A percentile compares a stretch with the other conserved stretches of the same genome.
These are phyloP conservation scores for Anastatica hierochuntica DNA, from an alignment of 345 rosid genomes.

Conservation along the genomic window DNA sequence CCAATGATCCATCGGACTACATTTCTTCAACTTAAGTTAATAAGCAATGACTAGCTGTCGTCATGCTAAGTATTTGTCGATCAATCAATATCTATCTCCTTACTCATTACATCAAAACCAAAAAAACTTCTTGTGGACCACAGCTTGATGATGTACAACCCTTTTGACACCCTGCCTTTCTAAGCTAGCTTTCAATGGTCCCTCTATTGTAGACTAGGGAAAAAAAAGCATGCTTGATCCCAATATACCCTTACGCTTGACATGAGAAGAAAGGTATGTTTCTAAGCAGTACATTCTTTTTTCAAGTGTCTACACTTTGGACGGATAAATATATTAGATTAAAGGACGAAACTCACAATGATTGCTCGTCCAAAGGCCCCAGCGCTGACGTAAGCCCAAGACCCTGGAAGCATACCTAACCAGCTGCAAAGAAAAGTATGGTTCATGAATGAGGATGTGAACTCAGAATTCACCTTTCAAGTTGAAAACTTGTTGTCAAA, in stretches of 20 bases:
- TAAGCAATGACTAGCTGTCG: background rate
- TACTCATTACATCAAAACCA: no score
- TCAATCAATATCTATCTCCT: background rate
- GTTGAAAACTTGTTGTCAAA: background rate
- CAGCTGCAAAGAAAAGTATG: constrained; percentile 45
- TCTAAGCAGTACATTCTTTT: no score
- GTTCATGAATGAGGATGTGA: background rate
- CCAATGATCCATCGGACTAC: background rate
- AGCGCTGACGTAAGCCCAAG: constrained; percentile 98
- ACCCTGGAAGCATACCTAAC: constrained; percentile 98
- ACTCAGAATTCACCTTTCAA: background rate
- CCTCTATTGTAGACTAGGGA: background rate
- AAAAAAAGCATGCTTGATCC: constrained; percentile 2
- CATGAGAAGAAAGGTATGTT: constrained; percentile 1
- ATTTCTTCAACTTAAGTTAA: background rate
- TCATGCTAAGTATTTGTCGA: background rate
- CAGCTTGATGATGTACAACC: background rate
- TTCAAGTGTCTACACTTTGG: background rate
- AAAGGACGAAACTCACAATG: constrained; percentile 45
- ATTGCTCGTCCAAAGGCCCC: constrained; percentile 94
- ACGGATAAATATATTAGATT: background rate
- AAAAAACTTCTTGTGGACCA: no score
- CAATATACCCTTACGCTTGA: constrained; percentile 1
- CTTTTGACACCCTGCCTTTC: background rate
- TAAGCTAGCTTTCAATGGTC: constrained; percentile 1